Conservation (phyloP, 225 moss, liverwort and hornwort genomes). For the Climacium dendroides region DNA sequence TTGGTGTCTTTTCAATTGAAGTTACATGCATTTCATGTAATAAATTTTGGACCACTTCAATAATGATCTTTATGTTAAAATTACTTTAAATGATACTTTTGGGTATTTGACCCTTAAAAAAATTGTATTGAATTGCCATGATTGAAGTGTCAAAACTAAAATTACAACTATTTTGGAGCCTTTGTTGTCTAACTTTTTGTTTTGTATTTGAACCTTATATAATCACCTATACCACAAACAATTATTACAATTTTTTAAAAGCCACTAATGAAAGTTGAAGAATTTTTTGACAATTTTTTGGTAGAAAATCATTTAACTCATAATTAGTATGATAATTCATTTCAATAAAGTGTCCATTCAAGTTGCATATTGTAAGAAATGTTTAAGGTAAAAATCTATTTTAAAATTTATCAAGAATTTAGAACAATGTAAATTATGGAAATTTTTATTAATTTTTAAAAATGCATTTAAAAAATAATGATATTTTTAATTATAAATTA, state of each 20-base stretch:
- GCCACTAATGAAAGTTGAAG: background rate
- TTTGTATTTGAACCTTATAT: background rate
- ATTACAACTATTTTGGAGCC: background rate
- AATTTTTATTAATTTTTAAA: no score
- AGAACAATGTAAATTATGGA: background rate
- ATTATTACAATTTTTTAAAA: no score
- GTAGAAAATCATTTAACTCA: no score
- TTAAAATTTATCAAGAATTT: background rate
- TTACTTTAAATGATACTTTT: background rate
- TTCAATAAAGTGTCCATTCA: fast-evolving
- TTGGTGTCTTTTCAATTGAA: background rate
- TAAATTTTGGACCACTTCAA: background rate
- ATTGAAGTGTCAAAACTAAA: background rate
- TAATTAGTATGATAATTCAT: background rate
- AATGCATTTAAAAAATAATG: no score
- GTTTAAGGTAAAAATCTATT: background rate
- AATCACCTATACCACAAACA: background rate
- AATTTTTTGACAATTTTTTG: no score
- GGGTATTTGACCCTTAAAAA: no score
- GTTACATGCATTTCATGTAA: background rate
- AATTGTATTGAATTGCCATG: background rate
- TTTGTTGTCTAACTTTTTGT: background rate
- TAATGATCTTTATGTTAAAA: background rate
- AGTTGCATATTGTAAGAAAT: background rate
- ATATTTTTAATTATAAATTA: no score